A percentile compares a stretch with the other conserved stretches of the same genome.
These are phyloP conservation scores for Dendrobium catenatum DNA, from an alignment of 106 monocot species.

Conservation along the genomic window DNA sequence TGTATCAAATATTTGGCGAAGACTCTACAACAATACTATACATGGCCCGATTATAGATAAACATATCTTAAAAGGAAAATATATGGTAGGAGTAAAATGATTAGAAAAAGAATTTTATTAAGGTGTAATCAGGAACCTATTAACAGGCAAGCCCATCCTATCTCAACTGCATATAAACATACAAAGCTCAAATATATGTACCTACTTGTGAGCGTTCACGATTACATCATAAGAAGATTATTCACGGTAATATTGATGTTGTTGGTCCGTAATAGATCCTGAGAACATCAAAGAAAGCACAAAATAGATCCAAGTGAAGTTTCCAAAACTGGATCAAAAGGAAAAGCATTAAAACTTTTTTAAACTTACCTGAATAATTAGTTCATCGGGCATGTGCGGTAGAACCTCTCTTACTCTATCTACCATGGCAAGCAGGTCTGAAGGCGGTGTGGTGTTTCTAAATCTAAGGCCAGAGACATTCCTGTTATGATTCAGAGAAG, in stretches of 20 bases:
- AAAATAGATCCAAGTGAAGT: not conserved
- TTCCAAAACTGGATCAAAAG: not conserved
- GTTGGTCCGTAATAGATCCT: slow-evolving; percentile 64
- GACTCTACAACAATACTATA: slow-evolving; percentile 1
- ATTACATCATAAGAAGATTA: slow-evolving; percentile 59
- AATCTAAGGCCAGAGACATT: slow-evolving; percentile 36
- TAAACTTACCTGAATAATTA: slow-evolving; percentile 84
- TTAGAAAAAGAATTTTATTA: not conserved
- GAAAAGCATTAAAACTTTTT: not conserved
- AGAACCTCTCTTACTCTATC: slow-evolving; percentile 86
- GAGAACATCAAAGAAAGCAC: slow-evolving; percentile 3
- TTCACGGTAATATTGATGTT: slow-evolving; percentile 77
- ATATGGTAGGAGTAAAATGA: not conserved
- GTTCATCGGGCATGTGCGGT: slow-evolving; percentile 85
- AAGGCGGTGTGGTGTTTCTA: slow-evolving; percentile 36
- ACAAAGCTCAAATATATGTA: not conserved
- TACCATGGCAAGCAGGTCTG: slow-evolving; percentile 68
- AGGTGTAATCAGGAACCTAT: not conserved
- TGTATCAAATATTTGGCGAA: not conserved
- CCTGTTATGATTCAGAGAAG: slow-evolving; percentile 25
- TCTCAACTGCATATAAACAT: not conserved
- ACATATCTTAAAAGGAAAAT: not conserved
- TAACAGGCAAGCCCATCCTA: not conserved
- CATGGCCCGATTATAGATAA: not conserved
- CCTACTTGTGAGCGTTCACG: not conserved